Conservation (phyloP, 2,329 filamentous ascomycete genomes). For the Triangularia verruculosa region DNA sequence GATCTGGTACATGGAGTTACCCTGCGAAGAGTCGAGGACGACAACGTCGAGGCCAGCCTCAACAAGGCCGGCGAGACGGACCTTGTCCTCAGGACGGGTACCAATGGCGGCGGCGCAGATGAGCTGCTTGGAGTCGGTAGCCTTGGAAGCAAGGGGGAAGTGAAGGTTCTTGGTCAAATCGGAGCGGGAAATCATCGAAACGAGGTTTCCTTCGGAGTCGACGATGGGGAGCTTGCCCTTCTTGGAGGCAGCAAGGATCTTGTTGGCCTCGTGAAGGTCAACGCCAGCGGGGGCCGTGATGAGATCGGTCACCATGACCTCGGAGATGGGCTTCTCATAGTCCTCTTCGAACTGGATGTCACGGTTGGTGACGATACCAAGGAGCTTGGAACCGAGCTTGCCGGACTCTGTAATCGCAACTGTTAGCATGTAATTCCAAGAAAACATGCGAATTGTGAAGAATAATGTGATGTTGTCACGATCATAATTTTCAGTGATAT, state of each 20-base stretch:
- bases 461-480: conserved; percentile 27
- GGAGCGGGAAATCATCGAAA: conserved; percentile 89
- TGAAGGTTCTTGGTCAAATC: conserved; percentile 98
- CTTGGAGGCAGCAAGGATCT: conserved; percentile 89
- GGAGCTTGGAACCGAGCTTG: conserved; percentile 88
- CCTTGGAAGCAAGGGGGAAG: conserved; percentile 94
- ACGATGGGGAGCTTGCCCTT: conserved; percentile 97
- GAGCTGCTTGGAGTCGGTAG: conserved; percentile 94
- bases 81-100: conserved; percentile 90
- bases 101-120: conserved; percentile 94
- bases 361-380: conserved; percentile 96
- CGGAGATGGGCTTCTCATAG: conserved; percentile 67
- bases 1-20: conserved; percentile 97
- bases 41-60: conserved; percentile 95
- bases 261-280: conserved; percentile 83
- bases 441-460: conserved; percentile 28
- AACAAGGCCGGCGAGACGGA: conserved; percentile 78
- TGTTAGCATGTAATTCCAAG: conserved; percentile 36
- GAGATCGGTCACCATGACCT: conserved; percentile 94
- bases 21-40: conserved; percentile 92
- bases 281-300: conserved; percentile 83
- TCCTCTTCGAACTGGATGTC: conserved; percentile 96
- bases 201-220: conserved; percentile 76
- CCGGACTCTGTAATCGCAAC: conserved; percentile 66
- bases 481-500: conserved; percentile 46